A percentile compares a stretch with the other conserved stretches of the same genome.
phyloP scores from a whole-genome alignment of 176 grass and related monocot genomes.

The Carex cristatella region DNA sequence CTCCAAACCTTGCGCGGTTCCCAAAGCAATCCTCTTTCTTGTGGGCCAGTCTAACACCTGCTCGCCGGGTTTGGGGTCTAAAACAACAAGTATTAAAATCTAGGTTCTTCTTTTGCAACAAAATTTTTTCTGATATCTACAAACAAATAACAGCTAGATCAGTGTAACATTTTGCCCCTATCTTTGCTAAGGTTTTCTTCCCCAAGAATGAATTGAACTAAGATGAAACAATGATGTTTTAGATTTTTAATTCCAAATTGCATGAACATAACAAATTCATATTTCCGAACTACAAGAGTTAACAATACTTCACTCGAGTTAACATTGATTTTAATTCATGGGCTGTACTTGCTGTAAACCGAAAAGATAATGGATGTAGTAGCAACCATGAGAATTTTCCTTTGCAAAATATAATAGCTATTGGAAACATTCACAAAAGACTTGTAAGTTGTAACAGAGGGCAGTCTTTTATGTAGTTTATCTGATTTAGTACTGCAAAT shows the following conservation, averaged over 20 bases:
- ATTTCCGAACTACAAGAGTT: background rate
- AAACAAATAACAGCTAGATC: background rate
- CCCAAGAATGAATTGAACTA: background rate
- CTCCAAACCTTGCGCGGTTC: slow-evolving; percentile 15
- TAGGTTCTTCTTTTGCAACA: background rate
- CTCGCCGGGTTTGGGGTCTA: slow-evolving; percentile 7
- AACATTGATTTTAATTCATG: background rate
- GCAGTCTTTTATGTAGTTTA: background rate
- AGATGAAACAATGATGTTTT: background rate
- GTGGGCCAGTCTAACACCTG: slow-evolving; percentile 21
- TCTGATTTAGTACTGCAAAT: too few species aligned
- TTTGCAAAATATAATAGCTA: background rate
- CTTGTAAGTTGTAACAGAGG: too few species aligned
- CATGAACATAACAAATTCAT: background rate
- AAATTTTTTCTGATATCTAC: background rate
- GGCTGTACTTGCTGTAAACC: background rate
- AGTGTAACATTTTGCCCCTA: background rate
- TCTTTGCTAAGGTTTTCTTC: background rate
- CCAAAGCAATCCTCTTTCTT: slow-evolving; percentile 10
- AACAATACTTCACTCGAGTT: background rate
- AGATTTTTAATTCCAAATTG: background rate
- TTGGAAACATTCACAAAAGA: background rate
- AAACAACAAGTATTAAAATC: background rate
- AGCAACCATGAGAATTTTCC: background rate
- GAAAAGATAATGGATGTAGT: background rate